phyloP scores from a whole-genome alignment of 805 yeast species.

The Suhomyces kilbournensis region DNA sequence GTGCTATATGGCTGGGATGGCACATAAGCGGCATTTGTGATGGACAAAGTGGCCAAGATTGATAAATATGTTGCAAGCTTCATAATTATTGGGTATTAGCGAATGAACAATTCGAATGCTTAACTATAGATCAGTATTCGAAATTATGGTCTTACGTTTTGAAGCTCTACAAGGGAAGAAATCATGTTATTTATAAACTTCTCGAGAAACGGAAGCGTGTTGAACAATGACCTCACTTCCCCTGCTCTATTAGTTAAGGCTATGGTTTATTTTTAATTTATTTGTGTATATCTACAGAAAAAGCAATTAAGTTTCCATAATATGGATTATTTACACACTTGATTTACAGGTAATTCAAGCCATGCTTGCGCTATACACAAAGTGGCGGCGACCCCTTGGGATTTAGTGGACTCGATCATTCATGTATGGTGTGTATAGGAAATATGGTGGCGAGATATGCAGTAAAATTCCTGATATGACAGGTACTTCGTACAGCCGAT shows the following conservation, averaged over 20 bases:
- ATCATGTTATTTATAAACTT: neutral
- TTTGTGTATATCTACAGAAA: neutral
- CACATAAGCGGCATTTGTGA: slow-evolving; percentile 22
- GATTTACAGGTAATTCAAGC: neutral
- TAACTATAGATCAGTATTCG: neutral
- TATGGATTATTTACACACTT: neutral
- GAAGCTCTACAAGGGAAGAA: neutral
- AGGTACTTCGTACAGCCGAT: neutral
- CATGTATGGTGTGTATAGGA: neutral
- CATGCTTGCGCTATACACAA: neutral
- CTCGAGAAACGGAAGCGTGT: neutral
- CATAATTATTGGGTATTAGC: slow-evolving; percentile 1
- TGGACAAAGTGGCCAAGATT: slow-evolving; percentile 2
- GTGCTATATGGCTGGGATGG: slow-evolving; percentile 27
- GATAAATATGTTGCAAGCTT: slow-evolving; percentile 1
- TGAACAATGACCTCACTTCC: neutral
- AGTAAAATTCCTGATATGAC: neutral
- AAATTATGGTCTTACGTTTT: neutral
- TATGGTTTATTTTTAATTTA: slow-evolving; percentile 2
- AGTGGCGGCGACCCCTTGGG: slow-evolving; percentile 1
- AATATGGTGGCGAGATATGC: neutral
- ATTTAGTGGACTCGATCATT: neutral
- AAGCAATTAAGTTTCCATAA: neutral
- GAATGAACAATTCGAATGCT: neutral
- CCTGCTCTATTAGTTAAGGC: neutral